Conservation (phyloP, 805 yeast genomes). For the Candida nitratophila region DNA sequence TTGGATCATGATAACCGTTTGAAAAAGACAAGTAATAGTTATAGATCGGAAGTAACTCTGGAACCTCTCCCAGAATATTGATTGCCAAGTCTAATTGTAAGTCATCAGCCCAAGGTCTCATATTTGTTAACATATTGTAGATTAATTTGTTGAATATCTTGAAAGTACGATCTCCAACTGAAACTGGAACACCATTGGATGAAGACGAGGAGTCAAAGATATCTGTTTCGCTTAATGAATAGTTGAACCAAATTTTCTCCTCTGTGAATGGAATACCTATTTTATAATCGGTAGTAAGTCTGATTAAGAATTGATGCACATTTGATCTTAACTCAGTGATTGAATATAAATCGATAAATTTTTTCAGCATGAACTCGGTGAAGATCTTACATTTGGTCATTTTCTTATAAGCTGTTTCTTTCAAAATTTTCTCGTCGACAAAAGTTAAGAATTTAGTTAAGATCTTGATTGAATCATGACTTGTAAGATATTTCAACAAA, state of each 20-base stretch:
- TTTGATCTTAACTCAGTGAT: conserved; percentile 25
- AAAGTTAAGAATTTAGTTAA: conserved; percentile 36
- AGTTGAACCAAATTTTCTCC: conserved; percentile 44
- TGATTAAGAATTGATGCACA: conserved; percentile 40
- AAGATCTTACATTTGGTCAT: conserved; percentile 67
- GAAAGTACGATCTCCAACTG: conserved; percentile 44
- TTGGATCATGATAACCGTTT: conserved; percentile 73
- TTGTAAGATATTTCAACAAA: conserved; percentile 58
- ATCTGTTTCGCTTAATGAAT: conserved; percentile 7
- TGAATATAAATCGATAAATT: conserved; percentile 44
- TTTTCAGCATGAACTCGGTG: conserved; percentile 66
- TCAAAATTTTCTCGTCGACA: conserved; percentile 43
- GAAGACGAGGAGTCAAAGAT: conserved; percentile 2
- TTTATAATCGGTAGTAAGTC: conserved; percentile 41
- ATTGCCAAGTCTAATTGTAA: conserved; percentile 50
- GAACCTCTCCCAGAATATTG: conserved; percentile 42
- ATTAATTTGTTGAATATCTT: conserved; percentile 62
- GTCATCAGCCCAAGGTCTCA: conserved; percentile 80
- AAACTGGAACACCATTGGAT: conserved; percentile 34
- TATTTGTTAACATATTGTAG: conserved; percentile 49
- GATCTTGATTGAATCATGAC: conserved; percentile 42
- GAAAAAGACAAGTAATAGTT: conserved; percentile 46
- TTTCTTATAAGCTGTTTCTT: conserved; percentile 56
- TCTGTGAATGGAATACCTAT: conserved; percentile 40
- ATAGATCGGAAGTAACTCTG: conserved; percentile 73